A percentile compares a stretch with the other conserved stretches of the same genome.
phyloP scores from a whole-genome alignment of 257 asterid genomes.

The Petunia secreta region DNA sequence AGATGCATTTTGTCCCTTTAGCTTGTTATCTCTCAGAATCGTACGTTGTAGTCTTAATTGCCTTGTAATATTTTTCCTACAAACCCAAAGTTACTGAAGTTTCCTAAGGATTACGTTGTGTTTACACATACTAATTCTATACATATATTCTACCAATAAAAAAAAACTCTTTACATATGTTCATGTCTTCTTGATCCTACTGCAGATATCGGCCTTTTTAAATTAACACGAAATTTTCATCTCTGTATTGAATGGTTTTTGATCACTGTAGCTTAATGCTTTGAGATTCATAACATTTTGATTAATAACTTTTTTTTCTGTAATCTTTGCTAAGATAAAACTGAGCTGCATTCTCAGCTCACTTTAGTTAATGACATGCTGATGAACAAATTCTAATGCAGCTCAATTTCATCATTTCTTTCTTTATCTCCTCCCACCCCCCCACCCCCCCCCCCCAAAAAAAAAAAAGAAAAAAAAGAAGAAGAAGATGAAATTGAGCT shows the following conservation, averaged over 20 bases:
- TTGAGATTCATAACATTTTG: not conserved
- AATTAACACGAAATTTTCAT: constrained; percentile 1
- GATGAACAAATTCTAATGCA: constrained; percentile 5
- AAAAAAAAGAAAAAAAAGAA: no score
- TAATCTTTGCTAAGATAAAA: not conserved
- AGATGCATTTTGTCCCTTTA: not conserved
- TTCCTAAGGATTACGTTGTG: constrained; percentile 4
- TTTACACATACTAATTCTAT: not conserved
- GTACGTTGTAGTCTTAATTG: not conserved
- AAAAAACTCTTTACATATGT: not conserved
- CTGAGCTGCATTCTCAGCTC: no score
- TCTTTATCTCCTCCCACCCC: no score
- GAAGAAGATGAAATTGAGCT: not conserved
- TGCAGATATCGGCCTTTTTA: not conserved
- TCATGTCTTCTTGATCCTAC: constrained; percentile 5
- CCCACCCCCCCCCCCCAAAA: no score
- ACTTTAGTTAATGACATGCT: not conserved
- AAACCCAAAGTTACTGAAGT: not conserved
- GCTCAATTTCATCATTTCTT: not conserved
- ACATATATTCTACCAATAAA: no score
- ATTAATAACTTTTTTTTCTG: not conserved
- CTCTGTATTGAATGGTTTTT: not conserved
- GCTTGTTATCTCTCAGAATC: not conserved
- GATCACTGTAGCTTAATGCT: not conserved
- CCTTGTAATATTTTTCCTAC: not conserved